These are phyloP conservation scores for Plectranthus barbatus DNA, from an alignment of 257 asterid genomes.

Conservation along the genomic window DNA sequence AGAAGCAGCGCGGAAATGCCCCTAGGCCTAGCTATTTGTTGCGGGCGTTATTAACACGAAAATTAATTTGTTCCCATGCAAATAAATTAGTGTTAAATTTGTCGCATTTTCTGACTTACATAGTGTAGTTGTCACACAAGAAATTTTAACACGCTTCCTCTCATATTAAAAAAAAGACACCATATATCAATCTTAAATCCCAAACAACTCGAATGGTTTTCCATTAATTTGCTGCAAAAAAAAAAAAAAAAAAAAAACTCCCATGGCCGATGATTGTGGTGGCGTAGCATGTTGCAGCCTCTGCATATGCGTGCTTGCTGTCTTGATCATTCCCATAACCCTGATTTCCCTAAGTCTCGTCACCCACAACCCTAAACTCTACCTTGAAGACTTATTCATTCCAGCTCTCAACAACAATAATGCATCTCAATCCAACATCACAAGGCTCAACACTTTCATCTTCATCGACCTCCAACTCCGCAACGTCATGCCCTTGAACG, in stretches of 20 bases:
- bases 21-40: too few relatives aligned
- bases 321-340: not conserved
- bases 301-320: not conserved
- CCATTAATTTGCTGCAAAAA: too few relatives aligned
- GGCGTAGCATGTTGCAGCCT: not conserved
- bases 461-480: slow-evolving; percentile 19
- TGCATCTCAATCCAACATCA: not conserved
- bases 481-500: slow-evolving; percentile 13
- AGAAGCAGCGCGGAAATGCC: too few relatives aligned
- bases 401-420: slow-evolving; percentile 7
- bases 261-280: not conserved
- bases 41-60: not conserved
- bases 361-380: slow-evolving; percentile 10
- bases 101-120: too few relatives aligned
- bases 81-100: too few relatives aligned
- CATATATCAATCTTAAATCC: too few relatives aligned
- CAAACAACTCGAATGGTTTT: too few relatives aligned
- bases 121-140: not conserved
- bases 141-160: not conserved
- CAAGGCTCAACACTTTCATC: slow-evolving; percentile 13
- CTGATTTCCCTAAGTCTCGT: not conserved
- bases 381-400: slow-evolving; percentile 5
- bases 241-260: too few relatives aligned
- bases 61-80: not conserved
- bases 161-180: too few relatives aligned